Conservation (phyloP, 1,139 yeast genomes). For the Geotrichum fermentans region DNA sequence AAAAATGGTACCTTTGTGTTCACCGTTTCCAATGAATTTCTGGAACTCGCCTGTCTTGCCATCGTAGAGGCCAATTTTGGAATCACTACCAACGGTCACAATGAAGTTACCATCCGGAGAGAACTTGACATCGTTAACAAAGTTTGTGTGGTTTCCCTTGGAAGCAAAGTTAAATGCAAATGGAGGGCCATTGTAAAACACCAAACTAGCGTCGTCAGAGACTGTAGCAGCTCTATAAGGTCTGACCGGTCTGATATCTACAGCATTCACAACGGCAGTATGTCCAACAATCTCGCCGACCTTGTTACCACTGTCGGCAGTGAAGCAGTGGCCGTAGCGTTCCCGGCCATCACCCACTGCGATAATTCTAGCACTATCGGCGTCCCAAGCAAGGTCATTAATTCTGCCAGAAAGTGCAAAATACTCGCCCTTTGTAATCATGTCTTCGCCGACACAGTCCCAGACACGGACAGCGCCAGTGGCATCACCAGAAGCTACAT, state of each 20-base stretch:
- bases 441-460: slow-evolving; percentile 65
- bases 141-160: slow-evolving; percentile 70
- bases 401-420: slow-evolving; percentile 78
- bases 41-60: slow-evolving; percentile 80
- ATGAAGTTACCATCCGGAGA: slow-evolving; percentile 66
- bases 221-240: slow-evolving; percentile 95
- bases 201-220: slow-evolving; percentile 79
- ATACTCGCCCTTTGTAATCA: slow-evolving; percentile 71
- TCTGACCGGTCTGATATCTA: slow-evolving; percentile 77
- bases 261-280: slow-evolving; percentile 77
- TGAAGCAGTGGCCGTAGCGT: slow-evolving; percentile 84
- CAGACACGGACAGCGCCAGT: slow-evolving; percentile 83
- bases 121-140: slow-evolving; percentile 74
- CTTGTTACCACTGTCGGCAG: slow-evolving; percentile 91
- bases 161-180: slow-evolving; percentile 75
- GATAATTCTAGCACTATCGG: slow-evolving; percentile 75
- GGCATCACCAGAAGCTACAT: slow-evolving; percentile 89
- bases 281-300: slow-evolving; percentile 96
- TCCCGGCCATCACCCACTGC: slow-evolving; percentile 96
- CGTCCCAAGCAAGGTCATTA: slow-evolving; percentile 87
- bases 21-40: slow-evolving; percentile 42
- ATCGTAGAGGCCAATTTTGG: slow-evolving; percentile 71
- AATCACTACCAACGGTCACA: slow-evolving; percentile 84
- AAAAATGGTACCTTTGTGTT: slow-evolving; percentile 76
- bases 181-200: slow-evolving; percentile 89